These are phyloP conservation scores for Trypanosoma platydactyli DNA, from an alignment of 208 protist species.

Conservation along the genomic window DNA sequence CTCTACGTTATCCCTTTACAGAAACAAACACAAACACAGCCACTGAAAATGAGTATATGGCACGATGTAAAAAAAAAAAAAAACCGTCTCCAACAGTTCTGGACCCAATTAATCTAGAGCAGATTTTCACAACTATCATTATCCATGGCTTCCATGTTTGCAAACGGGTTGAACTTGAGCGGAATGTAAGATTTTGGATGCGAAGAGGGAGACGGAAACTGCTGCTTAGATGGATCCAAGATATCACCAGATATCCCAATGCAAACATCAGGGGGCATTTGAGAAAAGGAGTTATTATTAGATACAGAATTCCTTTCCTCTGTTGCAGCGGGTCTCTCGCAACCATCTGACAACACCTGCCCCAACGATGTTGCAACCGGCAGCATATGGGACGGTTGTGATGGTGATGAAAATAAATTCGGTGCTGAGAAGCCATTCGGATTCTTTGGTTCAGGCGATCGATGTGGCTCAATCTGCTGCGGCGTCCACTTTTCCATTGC, in stretches of 20 bases:
- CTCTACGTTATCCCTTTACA: too few species aligned
- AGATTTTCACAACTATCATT: constrained; percentile 7
- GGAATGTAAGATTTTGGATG: background rate
- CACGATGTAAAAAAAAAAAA: constrained; percentile 13
- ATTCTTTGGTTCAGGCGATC: background rate
- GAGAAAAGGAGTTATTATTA: background rate
- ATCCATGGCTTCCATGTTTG: constrained; percentile 13
- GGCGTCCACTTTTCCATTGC: background rate
- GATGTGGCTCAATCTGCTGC: background rate
- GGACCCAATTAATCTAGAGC: background rate
- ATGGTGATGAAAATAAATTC: background rate
- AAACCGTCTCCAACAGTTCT: background rate
- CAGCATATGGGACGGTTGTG: background rate
- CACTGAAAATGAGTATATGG: background rate
- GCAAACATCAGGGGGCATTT: background rate
- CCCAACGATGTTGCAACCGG: background rate
- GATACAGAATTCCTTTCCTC: background rate
- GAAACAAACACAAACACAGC: background rate
- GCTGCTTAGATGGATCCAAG: background rate
- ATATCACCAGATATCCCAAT: background rate
- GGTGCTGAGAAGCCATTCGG: constrained; percentile 1
- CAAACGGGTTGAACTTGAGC: constrained; percentile 20
- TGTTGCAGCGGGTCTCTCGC: background rate
- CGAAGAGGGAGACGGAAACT: background rate
- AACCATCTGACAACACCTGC: too few species aligned